Evolutionary conservation across 768 basidiomycete species (phyloP), one percentile per base, ranked within the genome.

Genomic region (Boletus subparvulus): DNA sequence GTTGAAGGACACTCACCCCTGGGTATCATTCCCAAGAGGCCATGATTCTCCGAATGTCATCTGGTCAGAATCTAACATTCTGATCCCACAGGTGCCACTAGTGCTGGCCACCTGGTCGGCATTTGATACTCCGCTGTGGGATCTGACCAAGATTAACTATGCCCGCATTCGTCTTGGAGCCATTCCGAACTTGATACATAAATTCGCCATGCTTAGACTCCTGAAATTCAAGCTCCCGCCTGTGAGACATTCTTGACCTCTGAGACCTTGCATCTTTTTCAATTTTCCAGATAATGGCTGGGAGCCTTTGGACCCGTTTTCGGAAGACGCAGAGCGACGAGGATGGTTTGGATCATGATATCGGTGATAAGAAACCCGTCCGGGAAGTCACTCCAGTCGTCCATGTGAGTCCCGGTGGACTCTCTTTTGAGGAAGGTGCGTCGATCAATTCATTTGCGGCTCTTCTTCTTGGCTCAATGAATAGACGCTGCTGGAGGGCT

Each of bases 401-500:
- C 14, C 59, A 67, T 4, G 64, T 64, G 12, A 61, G 77, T 32
- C 77, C 78, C 10, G 80, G 79, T 19, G 78, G 72, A 49, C 66
- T 82, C 44, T 75, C 79, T 1, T 75, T 80, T 41, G 77, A 80
- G 40, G 83, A 84, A 74, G 75, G 80, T 78, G 10, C 3, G 47
- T 47, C 13, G 7, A 2, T 24, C n/a, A 19, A 6, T 4, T n/a
- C 33, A 2, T 17, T 49, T 45, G 33, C 8, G 11, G 4, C n/a
- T n/a, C 6, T 14, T 43, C 9, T 19, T 40, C 30, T 21, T 9
- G 9, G 30, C 16, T 21, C 24, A 43, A n/a, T 9, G 3, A 30
- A 30, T 52, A 81, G 82, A 78, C 60, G 67, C 75, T 12, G 77
- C 79, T 13, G 83, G 82, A 19, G 83, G 83, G 10, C 80, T 83